Percentiles rank a stretch among this genome's conserved stretches.
Conservation (phyloP, 2,329 filamentous ascomycete species). For the Aspergillus aculeatinus region DNA sequence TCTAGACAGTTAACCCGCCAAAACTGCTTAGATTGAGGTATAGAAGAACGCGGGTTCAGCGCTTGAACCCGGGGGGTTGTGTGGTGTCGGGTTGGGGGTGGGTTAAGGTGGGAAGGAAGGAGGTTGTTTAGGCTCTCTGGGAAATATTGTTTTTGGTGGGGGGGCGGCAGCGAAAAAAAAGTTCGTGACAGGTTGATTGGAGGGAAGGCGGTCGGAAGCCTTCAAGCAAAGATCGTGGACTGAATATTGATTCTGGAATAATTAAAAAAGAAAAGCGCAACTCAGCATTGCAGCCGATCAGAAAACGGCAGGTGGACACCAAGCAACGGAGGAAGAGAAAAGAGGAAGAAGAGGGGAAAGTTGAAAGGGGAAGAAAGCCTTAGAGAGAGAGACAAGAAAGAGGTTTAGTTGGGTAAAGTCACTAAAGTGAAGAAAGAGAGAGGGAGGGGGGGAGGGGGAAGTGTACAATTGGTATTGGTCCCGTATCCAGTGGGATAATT, state of each 20-base stretch:
- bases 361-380: background rate
- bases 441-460: background rate
- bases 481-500: background rate
- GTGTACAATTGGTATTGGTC: background rate
- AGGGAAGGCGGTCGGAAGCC: conserved; percentile 1
- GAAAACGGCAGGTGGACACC: conserved; percentile 9
- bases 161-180: conserved; percentile 14
- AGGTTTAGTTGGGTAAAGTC: background rate
- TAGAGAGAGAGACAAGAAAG: background rate
- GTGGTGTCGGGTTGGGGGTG: conserved; percentile 16
- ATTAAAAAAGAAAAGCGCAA: conserved; percentile 10
- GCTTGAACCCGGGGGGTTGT: conserved; percentile 16
- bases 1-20: conserved; percentile 23
- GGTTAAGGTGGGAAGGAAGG: conserved; percentile 15
- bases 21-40: conserved; percentile 21
- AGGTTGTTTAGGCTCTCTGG: conserved; percentile 17
- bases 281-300: conserved; percentile 28
- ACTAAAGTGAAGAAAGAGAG: background rate
- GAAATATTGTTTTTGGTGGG: conserved; percentile 24
- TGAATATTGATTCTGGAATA: background rate
- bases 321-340: conserved; percentile 12
- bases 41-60: conserved; percentile 15
- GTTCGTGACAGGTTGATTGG: background rate
- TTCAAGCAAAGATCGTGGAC: background rate
- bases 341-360: background rate